Conservation (phyloP, 345 rosid species). For the Populus alba region DNA sequence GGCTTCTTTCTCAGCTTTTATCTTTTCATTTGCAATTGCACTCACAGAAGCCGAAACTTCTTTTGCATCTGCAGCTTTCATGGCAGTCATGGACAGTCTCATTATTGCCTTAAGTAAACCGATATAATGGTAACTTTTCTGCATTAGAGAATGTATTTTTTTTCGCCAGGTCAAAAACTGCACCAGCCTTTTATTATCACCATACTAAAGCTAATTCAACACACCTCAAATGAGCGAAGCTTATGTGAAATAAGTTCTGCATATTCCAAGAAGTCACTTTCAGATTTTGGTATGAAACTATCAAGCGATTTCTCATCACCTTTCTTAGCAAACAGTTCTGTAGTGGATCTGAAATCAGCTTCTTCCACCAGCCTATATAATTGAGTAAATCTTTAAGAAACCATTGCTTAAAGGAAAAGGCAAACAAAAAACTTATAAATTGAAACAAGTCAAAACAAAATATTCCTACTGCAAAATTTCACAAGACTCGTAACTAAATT, state of each 20-base stretch:
- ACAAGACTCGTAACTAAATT: not conserved
- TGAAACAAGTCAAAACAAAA: not conserved
- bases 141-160: constrained; percentile 23
- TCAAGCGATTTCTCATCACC: constrained; percentile 61
- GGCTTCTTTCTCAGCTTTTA: constrained; percentile 87
- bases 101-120: constrained; percentile 73
- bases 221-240: constrained; percentile 74
- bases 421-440: not conserved
- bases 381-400: not conserved
- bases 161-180: constrained; percentile 5
- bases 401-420: not conserved
- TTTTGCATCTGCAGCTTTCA: constrained; percentile 88
- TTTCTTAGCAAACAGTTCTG: constrained; percentile 62
- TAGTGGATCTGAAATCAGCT: constrained; percentile 73
- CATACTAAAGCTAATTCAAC: constrained; percentile 1
- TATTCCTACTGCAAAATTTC: not conserved
- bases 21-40: constrained; percentile 86
- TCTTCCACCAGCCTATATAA: constrained; percentile 86
- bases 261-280: constrained; percentile 83
- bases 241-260: constrained; percentile 79
- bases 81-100: constrained; percentile 63
- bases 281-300: constrained; percentile 86
- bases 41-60: constrained; percentile 78
- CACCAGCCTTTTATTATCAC: not conserved
- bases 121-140: constrained; percentile 84